These are phyloP conservation scores for Aureobasidium melanogenum DNA, from an alignment of 2,329 filamentous ascomycete genomes.

Conservation along the genomic window DNA sequence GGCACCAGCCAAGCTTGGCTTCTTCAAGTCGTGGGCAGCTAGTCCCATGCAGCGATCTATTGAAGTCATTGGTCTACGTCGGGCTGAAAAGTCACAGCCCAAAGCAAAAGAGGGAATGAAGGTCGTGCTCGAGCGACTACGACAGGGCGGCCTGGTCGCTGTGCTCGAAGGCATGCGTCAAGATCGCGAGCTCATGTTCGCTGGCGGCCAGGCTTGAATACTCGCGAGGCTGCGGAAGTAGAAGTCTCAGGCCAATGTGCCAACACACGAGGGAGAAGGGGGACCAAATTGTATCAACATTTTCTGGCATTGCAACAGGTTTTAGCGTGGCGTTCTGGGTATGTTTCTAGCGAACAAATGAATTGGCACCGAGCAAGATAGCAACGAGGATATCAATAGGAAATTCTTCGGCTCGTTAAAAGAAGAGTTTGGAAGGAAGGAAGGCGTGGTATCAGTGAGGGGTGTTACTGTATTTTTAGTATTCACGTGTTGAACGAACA, in stretches of 20 bases:
- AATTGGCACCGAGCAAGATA: neutral
- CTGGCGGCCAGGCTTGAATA: neutral
- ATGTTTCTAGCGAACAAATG: neutral
- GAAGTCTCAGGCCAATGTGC: neutral
- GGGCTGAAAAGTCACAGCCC: conserved; percentile 67
- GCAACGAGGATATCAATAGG: neutral
- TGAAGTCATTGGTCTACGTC: conserved; percentile 66
- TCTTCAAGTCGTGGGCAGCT: conserved; percentile 56
- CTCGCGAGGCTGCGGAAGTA: neutral
- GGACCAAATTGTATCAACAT: conserved; percentile 2
- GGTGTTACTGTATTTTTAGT: neutral
- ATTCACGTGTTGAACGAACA: conserved; percentile 2
- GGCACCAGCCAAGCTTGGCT: conserved; percentile 44
- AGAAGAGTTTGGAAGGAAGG: neutral
- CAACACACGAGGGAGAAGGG: neutral
- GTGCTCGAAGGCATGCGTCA: conserved; percentile 63
- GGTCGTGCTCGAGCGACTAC: conserved; percentile 64
- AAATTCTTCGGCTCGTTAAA: neutral
- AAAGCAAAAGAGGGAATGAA: conserved; percentile 80
- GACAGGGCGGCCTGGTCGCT: conserved; percentile 56
- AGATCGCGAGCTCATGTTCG: conserved; percentile 35
- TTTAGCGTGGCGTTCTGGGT: conserved; percentile 3
- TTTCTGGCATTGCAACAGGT: conserved; percentile 1
- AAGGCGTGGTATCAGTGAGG: neutral
- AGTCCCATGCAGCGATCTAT: conserved; percentile 70